Base-by-base conservation (phyloP, 108 stramenopile genomes). In the Cyclotella choctawhatcheeana region DNA sequence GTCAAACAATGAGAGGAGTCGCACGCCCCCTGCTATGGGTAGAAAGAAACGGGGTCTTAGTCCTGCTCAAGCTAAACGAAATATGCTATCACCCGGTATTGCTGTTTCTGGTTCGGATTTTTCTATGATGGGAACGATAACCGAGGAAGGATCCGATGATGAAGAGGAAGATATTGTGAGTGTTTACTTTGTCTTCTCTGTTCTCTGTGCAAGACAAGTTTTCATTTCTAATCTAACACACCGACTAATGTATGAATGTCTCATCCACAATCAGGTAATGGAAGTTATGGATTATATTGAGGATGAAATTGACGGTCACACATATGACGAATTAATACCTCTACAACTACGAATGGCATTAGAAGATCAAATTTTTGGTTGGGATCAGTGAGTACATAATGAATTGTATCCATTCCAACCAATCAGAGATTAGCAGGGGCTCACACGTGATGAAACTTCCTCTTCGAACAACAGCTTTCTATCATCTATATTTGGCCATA, bases 341-440 rank as follows among this genome's bases (percentile, higher is more conserved):
- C 47, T 90, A 10, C 86, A 89, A 18, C 58, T 93, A 34, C 76
- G 86, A 32, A 71, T 90, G 50, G 89, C 86, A 13, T 50, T 93
- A 48, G 92, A 93, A 65, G 86, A 90, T 53, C 83, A 76, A 56
- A 71, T 93, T 6, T 90, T 93, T 69, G 92, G 89, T 8, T 93
- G 89, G 92, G 82, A 85, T 45, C 87, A 93, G n/a, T n/a, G n/a
- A n/a, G n/a, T n/a, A n/a, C n/a, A n/a, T n/a, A n/a, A n/a, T n/a
- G n/a, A n/a, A n/a, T n/a, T n/a, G n/a, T n/a, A n/a, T n/a, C n/a
- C n/a, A n/a, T n/a, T n/a, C n/a, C n/a, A n/a, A n/a, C n/a, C n/a
- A n/a, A n/a, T n/a, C n/a, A n/a, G n/a, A n/a, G n/a, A n/a, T n/a
- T n/a, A n/a, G n/a, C n/a, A n/a, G n/a, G n/a, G n/a, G n/a, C n/a